Evolutionary conservation across 2,329 filamentous ascomycete genomes (phyloP).

Genomic region (Metarhizium brunneum): DNA sequence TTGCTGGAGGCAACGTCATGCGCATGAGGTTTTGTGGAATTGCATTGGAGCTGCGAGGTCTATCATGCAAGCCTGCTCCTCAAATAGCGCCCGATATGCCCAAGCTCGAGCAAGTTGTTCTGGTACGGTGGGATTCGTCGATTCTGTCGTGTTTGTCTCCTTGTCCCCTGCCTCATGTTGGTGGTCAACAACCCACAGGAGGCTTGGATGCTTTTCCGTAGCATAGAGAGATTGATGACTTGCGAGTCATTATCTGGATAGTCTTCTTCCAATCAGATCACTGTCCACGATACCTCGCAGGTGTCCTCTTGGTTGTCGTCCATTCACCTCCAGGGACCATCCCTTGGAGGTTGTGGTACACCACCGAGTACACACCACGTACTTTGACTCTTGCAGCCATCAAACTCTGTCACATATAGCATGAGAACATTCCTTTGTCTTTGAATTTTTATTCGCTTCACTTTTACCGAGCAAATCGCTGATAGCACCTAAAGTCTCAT

Average conservation of each 20-base stretch:
- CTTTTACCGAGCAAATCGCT: neutral
- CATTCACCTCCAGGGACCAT: neutral
- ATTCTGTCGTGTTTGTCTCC: too few species aligned
- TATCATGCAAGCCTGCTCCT: too few species aligned
- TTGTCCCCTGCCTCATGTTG: too few species aligned
- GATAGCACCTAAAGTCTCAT: neutral
- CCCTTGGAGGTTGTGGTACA: neutral
- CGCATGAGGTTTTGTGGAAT: too few species aligned
- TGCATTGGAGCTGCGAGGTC: too few species aligned
- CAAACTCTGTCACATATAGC: neutral
- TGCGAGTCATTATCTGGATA: neutral
- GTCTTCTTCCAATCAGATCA: neutral
- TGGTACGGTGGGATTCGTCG: too few species aligned
- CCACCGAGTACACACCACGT: neutral
- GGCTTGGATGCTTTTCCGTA: too few species aligned
- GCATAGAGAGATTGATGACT: too few species aligned
- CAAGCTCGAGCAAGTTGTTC: too few species aligned
- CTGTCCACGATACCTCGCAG: neutral
- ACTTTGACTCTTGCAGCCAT: neutral
- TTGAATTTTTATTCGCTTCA: neutral
- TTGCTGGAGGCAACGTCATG: too few species aligned
- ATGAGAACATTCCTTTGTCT: neutral
- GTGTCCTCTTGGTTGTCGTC: neutral
- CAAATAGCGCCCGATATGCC: too few species aligned
- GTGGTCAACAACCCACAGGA: too few species aligned